These are phyloP conservation scores for Calonectria fujianensis DNA, from an alignment of 2,329 filamentous ascomycete species.

Conservation along the genomic window DNA sequence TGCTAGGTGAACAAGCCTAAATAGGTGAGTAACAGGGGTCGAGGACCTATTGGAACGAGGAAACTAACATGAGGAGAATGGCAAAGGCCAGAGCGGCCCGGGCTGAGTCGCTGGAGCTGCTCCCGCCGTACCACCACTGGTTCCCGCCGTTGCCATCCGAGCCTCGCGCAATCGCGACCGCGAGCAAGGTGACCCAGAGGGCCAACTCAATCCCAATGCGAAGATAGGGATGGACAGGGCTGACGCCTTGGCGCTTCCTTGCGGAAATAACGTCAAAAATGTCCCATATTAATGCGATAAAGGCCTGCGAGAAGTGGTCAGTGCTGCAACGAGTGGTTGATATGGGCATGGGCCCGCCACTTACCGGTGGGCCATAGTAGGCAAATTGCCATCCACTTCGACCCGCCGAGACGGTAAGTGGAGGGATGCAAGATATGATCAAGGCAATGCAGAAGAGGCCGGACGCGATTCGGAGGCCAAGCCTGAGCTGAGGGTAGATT, in stretches of 20 bases:
- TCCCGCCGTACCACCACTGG: constrained; percentile 1
- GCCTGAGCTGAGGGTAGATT: not conserved
- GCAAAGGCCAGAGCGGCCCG: constrained; percentile 19
- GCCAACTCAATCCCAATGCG: constrained; percentile 7
- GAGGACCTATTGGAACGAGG: not conserved
- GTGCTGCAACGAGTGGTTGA: not conserved
- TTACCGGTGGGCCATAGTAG: constrained; percentile 20
- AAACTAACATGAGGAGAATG: constrained; percentile 8
- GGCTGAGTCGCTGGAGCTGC: constrained; percentile 6
- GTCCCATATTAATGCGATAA: constrained; percentile 19
- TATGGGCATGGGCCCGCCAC: constrained; percentile 3
- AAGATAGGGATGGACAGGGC: constrained; percentile 2
- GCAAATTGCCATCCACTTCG: constrained; percentile 22
- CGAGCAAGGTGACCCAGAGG: constrained; percentile 5
- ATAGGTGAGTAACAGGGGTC: not conserved
- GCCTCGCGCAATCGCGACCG: not conserved
- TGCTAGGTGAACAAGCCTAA: not conserved
- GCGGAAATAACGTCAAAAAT: not conserved
- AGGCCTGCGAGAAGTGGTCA: constrained; percentile 3
- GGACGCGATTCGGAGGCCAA: constrained; percentile 9
- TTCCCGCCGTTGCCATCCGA: not conserved
- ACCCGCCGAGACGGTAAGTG: constrained; percentile 9
- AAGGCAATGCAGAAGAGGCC: constrained; percentile 6
- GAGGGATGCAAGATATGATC: constrained; percentile 14
- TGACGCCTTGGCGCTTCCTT: not conserved